A percentile compares a stretch with the other conserved stretches of the same genome.
Evolutionary conservation across 2,329 filamentous ascomycete species (phyloP).

Genomic region (Botrytis fragariae): DNA sequence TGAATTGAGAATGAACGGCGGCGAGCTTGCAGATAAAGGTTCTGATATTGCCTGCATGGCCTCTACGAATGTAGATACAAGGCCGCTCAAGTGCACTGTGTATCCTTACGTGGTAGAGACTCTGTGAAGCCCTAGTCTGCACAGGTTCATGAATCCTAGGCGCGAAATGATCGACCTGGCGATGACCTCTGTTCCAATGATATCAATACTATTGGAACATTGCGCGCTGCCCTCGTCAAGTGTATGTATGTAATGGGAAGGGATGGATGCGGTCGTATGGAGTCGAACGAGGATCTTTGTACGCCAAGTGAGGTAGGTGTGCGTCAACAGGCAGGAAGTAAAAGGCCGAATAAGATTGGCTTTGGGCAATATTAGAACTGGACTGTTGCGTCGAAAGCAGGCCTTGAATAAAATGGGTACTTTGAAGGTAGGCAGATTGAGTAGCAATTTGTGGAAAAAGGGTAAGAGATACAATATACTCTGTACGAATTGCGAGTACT

Average conservation of each 20-base stretch:
- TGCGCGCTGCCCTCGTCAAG: background rate
- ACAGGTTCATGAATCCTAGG: background rate
- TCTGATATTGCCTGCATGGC: conserved; percentile 34
- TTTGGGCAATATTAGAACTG: background rate
- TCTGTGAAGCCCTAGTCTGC: conserved; percentile 1
- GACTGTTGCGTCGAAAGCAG: background rate
- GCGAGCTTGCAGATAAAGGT: conserved; percentile 35
- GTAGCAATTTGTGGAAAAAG: background rate
- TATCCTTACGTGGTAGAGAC: conserved; percentile 15
- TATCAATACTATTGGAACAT: conserved; percentile 6
- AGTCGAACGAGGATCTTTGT: conserved; percentile 10
- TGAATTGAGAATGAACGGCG: conserved; percentile 39
- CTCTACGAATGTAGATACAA: background rate
- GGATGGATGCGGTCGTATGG: conserved; percentile 1
- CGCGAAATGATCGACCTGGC: background rate
- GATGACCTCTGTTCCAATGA: background rate
- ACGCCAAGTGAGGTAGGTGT: conserved; percentile 11
- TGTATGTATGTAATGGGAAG: background rate
- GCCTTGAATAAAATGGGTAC: background rate
- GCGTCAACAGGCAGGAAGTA: conserved; percentile 5
- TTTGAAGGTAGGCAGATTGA: background rate
- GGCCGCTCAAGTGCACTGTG: conserved; percentile 4
- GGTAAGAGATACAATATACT: background rate
- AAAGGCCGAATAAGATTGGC: background rate
- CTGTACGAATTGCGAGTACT: background rate